Evolutionary conservation across 2,329 filamentous ascomycete species (phyloP).

Genomic region (Ciborinia camelliae): DNA sequence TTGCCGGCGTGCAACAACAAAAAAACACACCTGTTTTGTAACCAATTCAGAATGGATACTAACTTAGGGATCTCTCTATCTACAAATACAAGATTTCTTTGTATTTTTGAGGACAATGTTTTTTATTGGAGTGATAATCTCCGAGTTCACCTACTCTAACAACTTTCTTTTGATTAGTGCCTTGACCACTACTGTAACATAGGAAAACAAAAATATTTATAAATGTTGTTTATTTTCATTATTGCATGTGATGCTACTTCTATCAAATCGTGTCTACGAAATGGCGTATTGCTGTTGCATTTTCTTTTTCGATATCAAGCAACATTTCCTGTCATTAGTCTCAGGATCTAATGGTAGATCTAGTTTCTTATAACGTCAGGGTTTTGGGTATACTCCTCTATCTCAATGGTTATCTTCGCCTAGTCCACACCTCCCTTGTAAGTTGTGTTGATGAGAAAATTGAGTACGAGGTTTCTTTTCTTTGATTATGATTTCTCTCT

Average conservation of each 20-base stretch:
- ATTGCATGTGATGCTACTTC: neutral
- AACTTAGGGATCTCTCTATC: slow-evolving; percentile 1
- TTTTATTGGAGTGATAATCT: neutral
- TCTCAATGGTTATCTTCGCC: no score
- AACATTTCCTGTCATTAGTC: no score
- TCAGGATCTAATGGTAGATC: no score
- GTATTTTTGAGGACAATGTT: neutral
- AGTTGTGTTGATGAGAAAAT: no score
- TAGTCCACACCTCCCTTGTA: no score
- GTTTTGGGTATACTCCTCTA: no score
- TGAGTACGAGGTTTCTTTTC: no score
- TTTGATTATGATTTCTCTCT: no score
- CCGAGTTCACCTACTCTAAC: neutral
- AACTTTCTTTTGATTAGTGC: neutral
- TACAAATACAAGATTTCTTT: neutral
- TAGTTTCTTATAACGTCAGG: no score
- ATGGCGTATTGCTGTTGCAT: no score
- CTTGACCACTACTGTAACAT: slow-evolving; percentile 8
- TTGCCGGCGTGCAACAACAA: neutral
- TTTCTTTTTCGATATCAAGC: no score
- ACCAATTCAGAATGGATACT: neutral
- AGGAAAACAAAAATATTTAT: slow-evolving; percentile 7
- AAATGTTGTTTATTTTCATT: neutral
- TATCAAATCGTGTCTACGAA: neutral
- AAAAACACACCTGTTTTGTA: neutral